These are phyloP conservation scores for Anacardium occidentale DNA, from an alignment of 345 rosid genomes.

Conservation along the genomic window DNA sequence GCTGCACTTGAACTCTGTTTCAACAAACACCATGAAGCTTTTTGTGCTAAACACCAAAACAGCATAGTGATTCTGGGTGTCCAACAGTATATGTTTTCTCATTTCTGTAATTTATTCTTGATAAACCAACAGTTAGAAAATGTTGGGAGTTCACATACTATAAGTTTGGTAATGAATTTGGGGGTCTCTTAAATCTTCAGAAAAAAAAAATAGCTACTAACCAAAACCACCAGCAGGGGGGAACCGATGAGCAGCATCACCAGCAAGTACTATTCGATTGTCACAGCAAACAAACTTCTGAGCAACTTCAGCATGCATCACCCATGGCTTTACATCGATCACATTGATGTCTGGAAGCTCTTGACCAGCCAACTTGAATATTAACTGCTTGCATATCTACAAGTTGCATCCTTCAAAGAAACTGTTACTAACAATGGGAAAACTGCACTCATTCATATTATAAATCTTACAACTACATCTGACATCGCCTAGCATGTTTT, in stretches of 20 bases:
- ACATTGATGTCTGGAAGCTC: slow-evolving; percentile 80
- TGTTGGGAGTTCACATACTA: not conserved
- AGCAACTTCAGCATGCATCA: slow-evolving; percentile 98
- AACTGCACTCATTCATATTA: slow-evolving; percentile 3
- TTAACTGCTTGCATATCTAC: slow-evolving; percentile 84
- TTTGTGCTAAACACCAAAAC: not conserved
- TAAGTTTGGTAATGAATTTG: not conserved
- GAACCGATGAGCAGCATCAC: slow-evolving; percentile 96
- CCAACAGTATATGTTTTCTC: not conserved
- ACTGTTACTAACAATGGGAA: slow-evolving; percentile 19
- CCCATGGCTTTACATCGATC: slow-evolving; percentile 90
- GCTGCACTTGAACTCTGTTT: not conserved
- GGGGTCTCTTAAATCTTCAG: not conserved
- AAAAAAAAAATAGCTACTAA: slow-evolving; percentile 30
- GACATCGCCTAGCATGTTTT: not conserved
- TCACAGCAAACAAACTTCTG: slow-evolving; percentile 60
- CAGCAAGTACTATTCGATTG: slow-evolving; percentile 69
- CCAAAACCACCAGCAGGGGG: slow-evolving; percentile 99
- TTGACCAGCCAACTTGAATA: slow-evolving; percentile 73
- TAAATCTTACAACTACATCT: slow-evolving; percentile 4
- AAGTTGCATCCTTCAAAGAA: slow-evolving; percentile 41
- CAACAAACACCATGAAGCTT: not conserved
- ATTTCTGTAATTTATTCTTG: not conserved
- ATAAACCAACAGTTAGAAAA: not conserved
- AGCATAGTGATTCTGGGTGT: not conserved